A percentile compares a stretch with the other conserved stretches of the same genome.
phyloP scores from a whole-genome alignment of 2,329 filamentous ascomycete genomes.

The Colletotrichum shisoi region DNA sequence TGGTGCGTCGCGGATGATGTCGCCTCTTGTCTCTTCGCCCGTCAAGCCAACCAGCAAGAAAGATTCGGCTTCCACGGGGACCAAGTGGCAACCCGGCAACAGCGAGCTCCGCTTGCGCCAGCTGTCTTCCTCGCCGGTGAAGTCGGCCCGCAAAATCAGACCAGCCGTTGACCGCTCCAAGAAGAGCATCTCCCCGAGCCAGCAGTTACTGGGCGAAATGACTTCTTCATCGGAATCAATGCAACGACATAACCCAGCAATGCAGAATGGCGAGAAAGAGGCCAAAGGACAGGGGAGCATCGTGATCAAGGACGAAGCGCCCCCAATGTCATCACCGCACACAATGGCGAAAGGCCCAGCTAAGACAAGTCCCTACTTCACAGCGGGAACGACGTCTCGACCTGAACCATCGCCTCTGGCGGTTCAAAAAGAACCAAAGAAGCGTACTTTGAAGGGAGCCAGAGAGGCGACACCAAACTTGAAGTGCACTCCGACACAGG shows the following conservation, averaged over 20 bases:
- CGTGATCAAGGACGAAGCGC: slow-evolving; percentile 5
- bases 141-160: background rate
- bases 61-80: background rate
- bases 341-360: background rate
- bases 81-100: background rate
- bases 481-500: background rate
- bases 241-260: background rate
- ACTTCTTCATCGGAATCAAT: slow-evolving; percentile 1
- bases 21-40: slow-evolving; percentile 11
- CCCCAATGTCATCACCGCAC: background rate
- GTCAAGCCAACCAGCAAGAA: background rate
- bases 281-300: background rate
- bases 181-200: slow-evolving; percentile 16
- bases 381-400: background rate
- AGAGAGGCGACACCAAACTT: slow-evolving; percentile 12
- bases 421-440: background rate
- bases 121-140: slow-evolving; percentile 21
- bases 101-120: slow-evolving; percentile 10
- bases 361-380: slow-evolving; percentile 21
- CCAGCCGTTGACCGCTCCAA: background rate
- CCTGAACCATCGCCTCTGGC: slow-evolving; percentile 1
- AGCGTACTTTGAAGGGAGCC: background rate
- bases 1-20: background rate
- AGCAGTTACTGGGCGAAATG: slow-evolving; percentile 27
- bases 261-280: background rate